A percentile compares a stretch with the other conserved stretches of the same genome.
Evolutionary conservation across 2,329 filamentous ascomycete genomes (phyloP).

Genomic region (Apiospora aurea): DNA sequence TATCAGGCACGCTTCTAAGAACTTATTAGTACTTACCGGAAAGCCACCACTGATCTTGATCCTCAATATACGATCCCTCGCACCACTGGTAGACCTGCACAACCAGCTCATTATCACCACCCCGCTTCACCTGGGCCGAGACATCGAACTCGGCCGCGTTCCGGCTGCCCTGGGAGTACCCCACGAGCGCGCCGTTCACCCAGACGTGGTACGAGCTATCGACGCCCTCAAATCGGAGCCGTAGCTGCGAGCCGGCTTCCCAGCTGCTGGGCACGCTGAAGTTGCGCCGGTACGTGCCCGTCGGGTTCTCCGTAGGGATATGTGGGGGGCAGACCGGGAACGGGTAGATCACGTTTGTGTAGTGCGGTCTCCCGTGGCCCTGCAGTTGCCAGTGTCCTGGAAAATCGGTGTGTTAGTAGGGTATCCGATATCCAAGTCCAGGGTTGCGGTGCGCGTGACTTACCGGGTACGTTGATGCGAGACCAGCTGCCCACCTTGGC

Average conservation of each 20-base stretch:
- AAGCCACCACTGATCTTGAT: slow-evolving; percentile 75
- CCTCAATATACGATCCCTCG: slow-evolving; percentile 73
- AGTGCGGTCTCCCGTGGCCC: slow-evolving; percentile 70
- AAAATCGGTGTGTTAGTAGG: neutral
- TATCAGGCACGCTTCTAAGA: neutral
- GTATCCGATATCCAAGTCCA: neutral
- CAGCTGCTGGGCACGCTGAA: slow-evolving; percentile 61
- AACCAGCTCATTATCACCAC: slow-evolving; percentile 59
- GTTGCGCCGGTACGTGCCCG: slow-evolving; percentile 65
- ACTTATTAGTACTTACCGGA: slow-evolving; percentile 56
- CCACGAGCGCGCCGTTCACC: slow-evolving; percentile 69
- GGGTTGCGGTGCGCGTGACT: neutral
- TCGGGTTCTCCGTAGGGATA: slow-evolving; percentile 69
- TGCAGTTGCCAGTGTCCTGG: slow-evolving; percentile 70
- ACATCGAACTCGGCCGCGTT: slow-evolving; percentile 77
- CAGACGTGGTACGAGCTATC: slow-evolving; percentile 75
- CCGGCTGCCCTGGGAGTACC: slow-evolving; percentile 72
- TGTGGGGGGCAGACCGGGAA: slow-evolving; percentile 71
- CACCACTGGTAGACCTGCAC: slow-evolving; percentile 76
- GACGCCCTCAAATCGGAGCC: slow-evolving; percentile 74
- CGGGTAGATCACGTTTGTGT: slow-evolving; percentile 72
- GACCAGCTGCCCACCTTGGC: slow-evolving; percentile 48
- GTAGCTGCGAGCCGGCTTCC: slow-evolving; percentile 55
- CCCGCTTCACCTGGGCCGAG: slow-evolving; percentile 51
- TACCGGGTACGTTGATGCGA: slow-evolving; percentile 65